phyloP scores from a whole-genome alignment of 768 basidiomycete species.

The Rhizopogon roseolus region DNA sequence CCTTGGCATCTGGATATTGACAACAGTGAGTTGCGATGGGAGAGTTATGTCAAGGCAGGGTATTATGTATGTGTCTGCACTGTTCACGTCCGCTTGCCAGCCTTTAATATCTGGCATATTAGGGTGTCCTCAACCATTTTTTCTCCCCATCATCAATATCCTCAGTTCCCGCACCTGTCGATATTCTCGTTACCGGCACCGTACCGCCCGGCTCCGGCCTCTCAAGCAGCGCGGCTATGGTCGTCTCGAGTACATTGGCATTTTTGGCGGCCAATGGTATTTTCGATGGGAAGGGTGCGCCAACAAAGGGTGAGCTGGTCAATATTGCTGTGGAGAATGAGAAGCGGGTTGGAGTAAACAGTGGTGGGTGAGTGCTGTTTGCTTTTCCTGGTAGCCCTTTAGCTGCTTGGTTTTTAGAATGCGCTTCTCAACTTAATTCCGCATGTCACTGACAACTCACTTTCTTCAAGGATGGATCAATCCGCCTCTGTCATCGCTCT shows the following conservation, averaged over 20 bases:
- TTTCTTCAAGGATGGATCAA: constrained; percentile 74
- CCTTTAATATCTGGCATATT: neutral
- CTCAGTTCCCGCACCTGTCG: constrained; percentile 50
- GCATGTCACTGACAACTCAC: constrained; percentile 5
- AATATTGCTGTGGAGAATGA: constrained; percentile 82
- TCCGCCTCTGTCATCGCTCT: constrained; percentile 80
- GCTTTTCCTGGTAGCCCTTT: neutral
- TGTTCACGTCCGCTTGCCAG: neutral
- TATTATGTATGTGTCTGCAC: constrained; percentile 55
- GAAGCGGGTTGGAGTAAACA: constrained; percentile 79
- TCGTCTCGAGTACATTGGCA: constrained; percentile 79
- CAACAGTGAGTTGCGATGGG: constrained; percentile 68
- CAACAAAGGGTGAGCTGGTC: constrained; percentile 67
- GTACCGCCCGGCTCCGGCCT: constrained; percentile 86
- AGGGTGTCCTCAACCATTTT: constrained; percentile 68
- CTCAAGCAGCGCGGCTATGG: constrained; percentile 87
- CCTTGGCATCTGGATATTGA: constrained; percentile 71
- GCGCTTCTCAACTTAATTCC: neutral
- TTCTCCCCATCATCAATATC: constrained; percentile 31
- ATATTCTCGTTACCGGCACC: constrained; percentile 73
- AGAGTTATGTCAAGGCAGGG: constrained; percentile 84
- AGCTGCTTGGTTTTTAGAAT: neutral
- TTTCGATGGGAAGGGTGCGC: constrained; percentile 21
- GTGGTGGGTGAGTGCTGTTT: constrained; percentile 56
- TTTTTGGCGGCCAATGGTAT: constrained; percentile 78